phyloP scores from a whole-genome alignment of 805 yeast species.

The Ogataea zsoltii region DNA sequence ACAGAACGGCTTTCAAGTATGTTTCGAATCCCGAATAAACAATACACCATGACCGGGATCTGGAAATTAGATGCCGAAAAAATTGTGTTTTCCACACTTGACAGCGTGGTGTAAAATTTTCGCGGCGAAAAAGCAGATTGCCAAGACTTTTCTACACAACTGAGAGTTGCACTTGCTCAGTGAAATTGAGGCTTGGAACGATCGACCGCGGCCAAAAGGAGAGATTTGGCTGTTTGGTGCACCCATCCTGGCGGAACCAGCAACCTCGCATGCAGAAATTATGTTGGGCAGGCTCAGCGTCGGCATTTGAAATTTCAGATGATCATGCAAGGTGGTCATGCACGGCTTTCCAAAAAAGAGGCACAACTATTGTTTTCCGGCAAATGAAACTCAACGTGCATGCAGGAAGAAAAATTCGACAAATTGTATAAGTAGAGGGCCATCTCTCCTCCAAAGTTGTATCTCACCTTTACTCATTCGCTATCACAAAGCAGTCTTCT shows the following conservation, averaged over 20 bases:
- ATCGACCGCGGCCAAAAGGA: too few species aligned
- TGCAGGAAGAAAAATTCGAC: neutral
- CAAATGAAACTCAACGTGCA: conserved; percentile 2
- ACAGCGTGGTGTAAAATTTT: too few species aligned
- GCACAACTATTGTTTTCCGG: neutral
- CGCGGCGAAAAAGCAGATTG: too few species aligned
- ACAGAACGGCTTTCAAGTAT: too few species aligned
- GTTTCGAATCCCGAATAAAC: conserved; percentile 2
- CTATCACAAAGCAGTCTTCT: neutral
- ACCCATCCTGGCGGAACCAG: too few species aligned
- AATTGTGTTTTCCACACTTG: neutral
- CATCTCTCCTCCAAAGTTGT: neutral
- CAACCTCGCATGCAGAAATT: neutral
- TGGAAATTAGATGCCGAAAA: neutral
- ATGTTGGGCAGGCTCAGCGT: neutral
- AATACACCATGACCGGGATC: neutral
- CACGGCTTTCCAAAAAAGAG: neutral
- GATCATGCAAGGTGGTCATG: neutral
- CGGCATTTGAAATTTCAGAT: conserved; percentile 3
- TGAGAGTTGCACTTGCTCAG: too few species aligned
- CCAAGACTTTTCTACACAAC: too few species aligned
- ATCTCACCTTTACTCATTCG: neutral
- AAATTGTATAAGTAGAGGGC: neutral
- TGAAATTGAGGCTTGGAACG: too few species aligned
- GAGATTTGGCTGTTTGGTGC: too few species aligned